A percentile compares a stretch with the other conserved stretches of the same genome.
Conservation (phyloP, 768 basidiomycete genomes). For the Leccinum olivaceopallidum region DNA sequence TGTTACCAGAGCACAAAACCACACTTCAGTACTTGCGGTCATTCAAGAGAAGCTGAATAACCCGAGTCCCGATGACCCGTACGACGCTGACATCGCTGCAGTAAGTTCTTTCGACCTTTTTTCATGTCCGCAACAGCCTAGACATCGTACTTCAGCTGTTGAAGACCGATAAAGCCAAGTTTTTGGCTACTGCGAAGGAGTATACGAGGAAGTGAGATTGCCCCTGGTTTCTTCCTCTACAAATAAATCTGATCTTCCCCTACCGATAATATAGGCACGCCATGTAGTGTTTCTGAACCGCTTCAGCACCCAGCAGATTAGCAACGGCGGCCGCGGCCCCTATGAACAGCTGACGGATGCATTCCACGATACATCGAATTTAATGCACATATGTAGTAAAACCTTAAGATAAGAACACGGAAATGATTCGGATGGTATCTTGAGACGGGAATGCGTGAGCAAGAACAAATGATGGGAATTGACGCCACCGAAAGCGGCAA, state of each 20-base stretch:
- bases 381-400: constrained; percentile 10
- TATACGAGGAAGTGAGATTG: constrained; percentile 75
- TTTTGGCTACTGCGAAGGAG: constrained; percentile 76
- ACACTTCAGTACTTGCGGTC: constrained; percentile 59
- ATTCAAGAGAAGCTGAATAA: constrained; percentile 88
- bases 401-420: constrained; percentile 7
- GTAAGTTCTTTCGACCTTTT: constrained; percentile 42
- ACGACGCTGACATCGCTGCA: constrained; percentile 83
- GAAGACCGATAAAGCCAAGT: constrained; percentile 76
- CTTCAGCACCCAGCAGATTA: constrained; percentile 4
- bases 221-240: background rate
- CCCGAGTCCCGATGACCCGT: constrained; percentile 86
- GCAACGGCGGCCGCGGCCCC: background rate
- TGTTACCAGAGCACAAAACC: constrained; percentile 11
- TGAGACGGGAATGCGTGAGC: constrained; percentile 1
- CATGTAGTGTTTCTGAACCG: constrained; percentile 10
- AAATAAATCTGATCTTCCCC: constrained; percentile 6
- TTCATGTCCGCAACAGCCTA: constrained; percentile 1
- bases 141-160: constrained; percentile 47
- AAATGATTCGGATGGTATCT: background rate
- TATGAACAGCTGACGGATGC: constrained; percentile 1
- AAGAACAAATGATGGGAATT: constrained; percentile 11
- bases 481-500: constrained; percentile 20
- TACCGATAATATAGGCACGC: constrained; percentile 19
- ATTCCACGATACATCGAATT: constrained; percentile 8